A percentile compares a stretch with the other conserved stretches of the same genome.
Evolutionary conservation across 2,329 filamentous ascomycete genomes (phyloP).

Genomic region (Anthostomella pinea): DNA sequence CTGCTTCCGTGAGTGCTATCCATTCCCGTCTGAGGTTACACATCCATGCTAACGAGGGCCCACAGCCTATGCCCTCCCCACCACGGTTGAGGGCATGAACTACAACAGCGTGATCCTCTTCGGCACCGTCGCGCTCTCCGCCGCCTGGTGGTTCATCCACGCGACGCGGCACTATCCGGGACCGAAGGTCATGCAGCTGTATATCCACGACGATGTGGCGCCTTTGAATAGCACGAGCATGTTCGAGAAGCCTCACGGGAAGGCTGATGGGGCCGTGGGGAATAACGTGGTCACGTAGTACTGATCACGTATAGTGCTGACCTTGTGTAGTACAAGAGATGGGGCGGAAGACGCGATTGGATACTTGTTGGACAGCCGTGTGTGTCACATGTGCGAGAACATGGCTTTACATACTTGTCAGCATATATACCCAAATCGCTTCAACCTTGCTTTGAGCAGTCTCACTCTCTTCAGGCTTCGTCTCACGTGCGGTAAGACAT

Average conservation of each 20-base stretch:
- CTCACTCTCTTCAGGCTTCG: too few relatives aligned
- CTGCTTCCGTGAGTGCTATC: constrained; percentile 50
- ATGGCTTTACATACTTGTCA: too few relatives aligned
- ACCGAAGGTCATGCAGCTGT: constrained; percentile 46
- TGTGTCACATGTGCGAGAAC: too few relatives aligned
- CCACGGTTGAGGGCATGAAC: constrained; percentile 43
- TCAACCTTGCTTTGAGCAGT: too few relatives aligned
- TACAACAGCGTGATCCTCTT: constrained; percentile 54
- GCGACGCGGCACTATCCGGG: constrained; percentile 47
- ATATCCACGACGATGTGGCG: constrained; percentile 34
- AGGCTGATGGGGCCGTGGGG: not conserved
- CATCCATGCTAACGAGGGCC: constrained; percentile 5
- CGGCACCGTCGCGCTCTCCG: constrained; percentile 45
- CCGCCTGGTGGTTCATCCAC: constrained; percentile 47
- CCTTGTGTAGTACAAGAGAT: too few relatives aligned
- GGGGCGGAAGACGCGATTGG: too few relatives aligned
- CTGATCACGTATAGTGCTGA: too few relatives aligned
- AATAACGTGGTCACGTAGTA: not conserved
- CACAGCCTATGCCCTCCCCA: constrained; percentile 41
- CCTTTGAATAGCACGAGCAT: constrained; percentile 6
- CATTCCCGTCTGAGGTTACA: not conserved
- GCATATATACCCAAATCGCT: too few relatives aligned
- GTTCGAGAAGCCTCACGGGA: constrained; percentile 9
- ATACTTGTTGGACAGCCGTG: too few relatives aligned
- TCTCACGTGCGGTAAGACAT: too few relatives aligned